These are phyloP conservation scores for Aspergillus leporis DNA, from an alignment of 495 filamentous ascomycete species.

Conservation along the genomic window DNA sequence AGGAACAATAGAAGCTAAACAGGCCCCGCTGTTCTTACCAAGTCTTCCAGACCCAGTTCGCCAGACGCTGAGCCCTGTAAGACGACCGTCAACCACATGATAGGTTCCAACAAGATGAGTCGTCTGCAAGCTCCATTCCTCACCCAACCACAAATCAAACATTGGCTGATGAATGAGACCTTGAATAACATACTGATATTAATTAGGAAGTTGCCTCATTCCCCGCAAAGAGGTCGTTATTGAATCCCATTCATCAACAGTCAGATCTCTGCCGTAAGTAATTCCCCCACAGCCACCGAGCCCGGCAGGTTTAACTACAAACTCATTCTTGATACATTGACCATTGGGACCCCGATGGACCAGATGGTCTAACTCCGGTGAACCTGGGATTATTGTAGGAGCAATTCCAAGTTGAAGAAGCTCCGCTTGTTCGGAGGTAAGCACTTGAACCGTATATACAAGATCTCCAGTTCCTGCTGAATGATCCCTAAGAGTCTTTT, in stretches of 20 bases:
- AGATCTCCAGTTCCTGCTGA: constrained; percentile 30
- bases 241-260: constrained; percentile 19
- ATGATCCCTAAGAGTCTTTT: constrained; percentile 43
- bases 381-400: constrained; percentile 18
- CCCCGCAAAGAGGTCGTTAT: constrained; percentile 7
- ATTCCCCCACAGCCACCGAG: constrained; percentile 37
- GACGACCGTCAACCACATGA: constrained; percentile 20
- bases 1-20: not conserved
- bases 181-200: constrained; percentile 22
- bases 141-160: constrained; percentile 14
- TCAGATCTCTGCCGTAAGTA: constrained; percentile 33
- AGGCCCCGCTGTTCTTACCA: not conserved
- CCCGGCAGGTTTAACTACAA: constrained; percentile 34
- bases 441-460: constrained; percentile 15
- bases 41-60: constrained; percentile 6
- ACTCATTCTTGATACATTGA: constrained; percentile 23
- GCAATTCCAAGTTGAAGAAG: constrained; percentile 20
- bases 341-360: not conserved
- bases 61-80: constrained; percentile 19
- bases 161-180: constrained; percentile 15
- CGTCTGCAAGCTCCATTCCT: not conserved
- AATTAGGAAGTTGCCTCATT: not conserved
- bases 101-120: constrained; percentile 22
- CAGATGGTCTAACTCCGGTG: not conserved
- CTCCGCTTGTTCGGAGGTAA: constrained; percentile 29